Evolutionary conservation across 768 basidiomycete species (phyloP).

Genomic region (Psilocybe cubensis): DNA sequence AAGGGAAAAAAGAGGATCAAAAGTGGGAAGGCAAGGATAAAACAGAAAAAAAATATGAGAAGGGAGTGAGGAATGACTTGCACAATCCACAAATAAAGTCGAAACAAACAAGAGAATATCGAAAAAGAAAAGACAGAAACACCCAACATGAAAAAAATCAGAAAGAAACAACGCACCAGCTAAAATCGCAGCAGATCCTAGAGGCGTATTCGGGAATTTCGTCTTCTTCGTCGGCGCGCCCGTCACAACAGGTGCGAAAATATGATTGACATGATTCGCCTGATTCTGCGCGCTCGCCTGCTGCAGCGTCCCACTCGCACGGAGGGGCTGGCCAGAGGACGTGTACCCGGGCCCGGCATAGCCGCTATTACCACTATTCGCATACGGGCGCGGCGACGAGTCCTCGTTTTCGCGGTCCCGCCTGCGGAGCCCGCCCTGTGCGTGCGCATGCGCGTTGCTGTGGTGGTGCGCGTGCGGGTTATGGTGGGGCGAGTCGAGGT

Average conservation of each 20-base stretch:
- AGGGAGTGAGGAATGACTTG: no score
- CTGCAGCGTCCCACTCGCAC: not conserved
- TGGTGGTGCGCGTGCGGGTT: constrained; percentile 17
- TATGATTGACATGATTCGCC: constrained; percentile 61
- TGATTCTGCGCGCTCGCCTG: constrained; percentile 26
- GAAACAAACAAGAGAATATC: no score
- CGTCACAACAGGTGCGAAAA: constrained; percentile 74
- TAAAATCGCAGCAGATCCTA: constrained; percentile 10
- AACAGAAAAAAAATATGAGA: no score
- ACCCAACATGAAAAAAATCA: not conserved
- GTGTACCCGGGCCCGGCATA: not conserved
- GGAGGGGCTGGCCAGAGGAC: constrained; percentile 21
- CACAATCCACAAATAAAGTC: no score
- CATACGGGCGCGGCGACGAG: not conserved
- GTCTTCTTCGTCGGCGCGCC: constrained; percentile 73
- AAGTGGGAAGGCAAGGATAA: no score
- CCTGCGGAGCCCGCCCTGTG: not conserved
- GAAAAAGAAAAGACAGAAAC: not conserved
- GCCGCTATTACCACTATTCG: not conserved
- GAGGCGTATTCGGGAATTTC: constrained; percentile 42
- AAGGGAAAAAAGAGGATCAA: no score
- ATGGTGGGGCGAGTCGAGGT: constrained; percentile 9
- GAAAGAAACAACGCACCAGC: constrained; percentile 3
- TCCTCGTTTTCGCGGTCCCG: not conserved
- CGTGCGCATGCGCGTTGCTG: constrained; percentile 4